Conservation (phyloP, 306 rosid genomes). For the Mimosa pudica region DNA sequence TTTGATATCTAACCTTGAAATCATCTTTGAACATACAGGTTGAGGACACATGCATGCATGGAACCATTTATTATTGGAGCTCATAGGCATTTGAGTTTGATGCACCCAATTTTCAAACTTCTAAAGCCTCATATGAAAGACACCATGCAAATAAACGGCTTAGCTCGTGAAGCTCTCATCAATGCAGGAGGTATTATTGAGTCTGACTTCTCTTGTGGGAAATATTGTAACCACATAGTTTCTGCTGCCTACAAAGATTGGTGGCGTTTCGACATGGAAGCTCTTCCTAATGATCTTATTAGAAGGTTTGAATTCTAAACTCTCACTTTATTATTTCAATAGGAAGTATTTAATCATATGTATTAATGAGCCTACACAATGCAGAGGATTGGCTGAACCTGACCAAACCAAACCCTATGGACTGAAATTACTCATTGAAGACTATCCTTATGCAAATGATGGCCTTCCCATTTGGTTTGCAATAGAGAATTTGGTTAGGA, state of each 20-base stretch:
- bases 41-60: slow-evolving; percentile 50
- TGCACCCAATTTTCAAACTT: slow-evolving; percentile 47
- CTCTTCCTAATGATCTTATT: slow-evolving; percentile 47
- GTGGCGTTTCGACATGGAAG: background rate
- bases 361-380: background rate
- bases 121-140: slow-evolving; percentile 44
- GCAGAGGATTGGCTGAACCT: background rate
- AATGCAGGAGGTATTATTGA: slow-evolving; percentile 49
- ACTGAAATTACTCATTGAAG: slow-evolving; percentile 32
- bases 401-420: background rate
- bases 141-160: slow-evolving; percentile 48
- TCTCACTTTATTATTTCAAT: background rate
- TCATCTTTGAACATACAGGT: slow-evolving; percentile 26
- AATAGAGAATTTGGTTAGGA: slow-evolving; percentile 60
- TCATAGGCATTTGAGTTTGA: slow-evolving; percentile 26
- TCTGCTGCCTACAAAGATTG: slow-evolving; percentile 48
- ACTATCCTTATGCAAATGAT: slow-evolving; percentile 82
- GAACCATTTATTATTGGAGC: slow-evolving; percentile 44
- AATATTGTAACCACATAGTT: slow-evolving; percentile 31
- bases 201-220: slow-evolving; percentile 33
- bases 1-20: background rate
- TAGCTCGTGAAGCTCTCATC: slow-evolving; percentile 50
- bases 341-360: no score
- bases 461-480: slow-evolving; percentile 79
- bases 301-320: slow-evolving; percentile 34